Percentiles rank a stretch among this genome's conserved stretches.
Evolutionary conservation across 495 filamentous ascomycete genomes (phyloP).

Genomic region (Amniculicola lignicola): DNA sequence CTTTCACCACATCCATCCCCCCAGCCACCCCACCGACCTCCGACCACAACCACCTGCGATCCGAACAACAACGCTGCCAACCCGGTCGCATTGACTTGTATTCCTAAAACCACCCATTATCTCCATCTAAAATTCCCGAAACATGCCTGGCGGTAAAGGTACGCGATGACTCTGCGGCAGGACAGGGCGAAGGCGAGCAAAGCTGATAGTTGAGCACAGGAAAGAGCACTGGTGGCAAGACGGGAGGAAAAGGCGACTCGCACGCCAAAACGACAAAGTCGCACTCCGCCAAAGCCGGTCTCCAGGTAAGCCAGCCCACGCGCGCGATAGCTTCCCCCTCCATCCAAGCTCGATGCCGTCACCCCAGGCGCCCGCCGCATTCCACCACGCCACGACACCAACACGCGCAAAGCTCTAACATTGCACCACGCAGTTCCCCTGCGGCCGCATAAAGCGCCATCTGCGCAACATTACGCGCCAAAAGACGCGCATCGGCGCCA

Average conservation of each 20-base stretch:
- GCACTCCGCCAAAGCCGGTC: conserved; percentile 95
- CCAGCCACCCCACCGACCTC: conserved; percentile 21
- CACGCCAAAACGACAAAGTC: conserved; percentile 90
- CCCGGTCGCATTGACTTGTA: conserved; percentile 24
- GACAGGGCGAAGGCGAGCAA: no score
- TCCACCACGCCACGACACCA: not conserved
- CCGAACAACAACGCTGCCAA: conserved; percentile 2
- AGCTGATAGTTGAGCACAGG: conserved; percentile 47
- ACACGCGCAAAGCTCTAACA: conserved; percentile 11
- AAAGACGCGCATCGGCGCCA: conserved; percentile 99
- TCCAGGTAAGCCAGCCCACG: conserved; percentile 73
- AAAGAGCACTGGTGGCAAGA: conserved; percentile 86
- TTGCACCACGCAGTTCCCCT: conserved; percentile 77
- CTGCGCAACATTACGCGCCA: conserved; percentile 98
- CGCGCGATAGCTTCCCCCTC: not conserved
- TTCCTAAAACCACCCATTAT: conserved; percentile 1
- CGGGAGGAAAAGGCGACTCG: conserved; percentile 62
- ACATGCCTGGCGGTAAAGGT: conserved; percentile 46
- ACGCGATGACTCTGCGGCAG: conserved; percentile 19
- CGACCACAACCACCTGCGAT: conserved; percentile 10
- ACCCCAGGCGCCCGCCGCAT: no score
- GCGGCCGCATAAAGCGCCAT: conserved; percentile 99
- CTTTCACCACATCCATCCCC: conserved; percentile 6
- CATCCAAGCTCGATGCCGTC: not conserved
- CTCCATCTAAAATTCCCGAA: conserved; percentile 9